Evolutionary conservation across 148 eudicot species (phyloP), one percentile per base, ranked within the genome.

Genomic region (Chenopodium album): DNA sequence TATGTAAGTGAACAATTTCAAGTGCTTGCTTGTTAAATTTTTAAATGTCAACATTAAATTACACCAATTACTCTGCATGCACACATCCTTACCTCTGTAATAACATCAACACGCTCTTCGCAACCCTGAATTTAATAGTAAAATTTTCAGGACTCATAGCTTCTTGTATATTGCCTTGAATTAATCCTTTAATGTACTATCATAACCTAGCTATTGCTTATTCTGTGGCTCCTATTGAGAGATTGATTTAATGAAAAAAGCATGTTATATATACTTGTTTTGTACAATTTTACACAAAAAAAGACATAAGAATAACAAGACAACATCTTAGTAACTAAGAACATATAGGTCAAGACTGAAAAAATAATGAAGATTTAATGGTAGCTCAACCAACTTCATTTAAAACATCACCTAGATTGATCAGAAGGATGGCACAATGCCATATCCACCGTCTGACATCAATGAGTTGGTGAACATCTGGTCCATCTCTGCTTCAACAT

Each of bases 401-500:
- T 52, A 20, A 65, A 28, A 34, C 56, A 8, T 52, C 37, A 73
- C 59, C 77, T 76, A 66, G 47, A 34, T 70, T 41, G 44, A 41
- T 85, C 46, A 85, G 78, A 82, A 85, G 29, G 87, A 85, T 12
- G 87, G 87, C 69, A 78, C 87, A 29, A 82, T 82, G 37, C 85
- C 84, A 78, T 85, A 85, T 28, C 90, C 92, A 70, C 72, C 75
- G 23, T 90, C 94, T 12, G 82, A 78, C 81, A 89, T 82, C 75
- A 91, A 50, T 59, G 87, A 73, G 78, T 91, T 82, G 9, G 93
- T 80, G 69, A 92, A 92, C 94, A 90, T 89, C 56, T 89, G 93
- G 46, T 92, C 93, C 71, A 87, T 91, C 80, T 91, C 97, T 73
- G 86, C 90, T 66, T 92, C 97, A 8, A 87, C 86, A 44, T 94